phyloP scores from a whole-genome alignment of 169 alveolate species.

The Eimeria nieschulzi region DNA sequence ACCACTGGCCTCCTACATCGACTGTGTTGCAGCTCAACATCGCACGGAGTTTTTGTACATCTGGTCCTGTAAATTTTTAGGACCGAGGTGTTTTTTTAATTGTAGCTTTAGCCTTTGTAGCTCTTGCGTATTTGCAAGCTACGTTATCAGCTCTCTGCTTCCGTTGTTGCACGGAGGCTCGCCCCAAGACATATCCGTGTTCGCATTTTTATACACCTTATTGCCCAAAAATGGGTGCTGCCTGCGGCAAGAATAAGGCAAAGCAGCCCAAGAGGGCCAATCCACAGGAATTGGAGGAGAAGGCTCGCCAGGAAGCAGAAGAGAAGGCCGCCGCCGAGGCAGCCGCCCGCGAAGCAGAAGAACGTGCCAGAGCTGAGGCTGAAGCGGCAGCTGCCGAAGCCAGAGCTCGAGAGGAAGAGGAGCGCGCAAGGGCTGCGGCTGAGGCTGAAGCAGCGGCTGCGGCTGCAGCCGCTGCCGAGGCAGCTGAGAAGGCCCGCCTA shows the following conservation, averaged over 20 bases:
- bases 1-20: constrained; percentile 54
- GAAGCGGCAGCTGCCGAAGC: constrained; percentile 64
- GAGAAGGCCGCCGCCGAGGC: constrained; percentile 75
- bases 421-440: constrained; percentile 67
- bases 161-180: too few species aligned
- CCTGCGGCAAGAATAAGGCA: constrained; percentile 80
- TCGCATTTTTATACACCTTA: not conserved
- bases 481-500: constrained; percentile 57
- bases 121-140: too few species aligned
- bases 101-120: too few species aligned
- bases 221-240: constrained; percentile 65
- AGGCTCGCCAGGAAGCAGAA: constrained; percentile 69
- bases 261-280: constrained; percentile 82
- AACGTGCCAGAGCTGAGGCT: constrained; percentile 63
- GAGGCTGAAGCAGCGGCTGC: constrained; percentile 78
- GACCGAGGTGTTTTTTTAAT: too few species aligned
- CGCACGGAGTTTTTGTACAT: too few species aligned
- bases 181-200: too few species aligned
- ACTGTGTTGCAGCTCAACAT: not conserved
- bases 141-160: too few species aligned
- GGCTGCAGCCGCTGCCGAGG: constrained; percentile 65
- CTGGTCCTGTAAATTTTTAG: too few species aligned
- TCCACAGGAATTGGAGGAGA: constrained; percentile 78
- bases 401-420: constrained; percentile 57
- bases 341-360: constrained; percentile 73